These are phyloP conservation scores for Fonsecaea erecta DNA, from an alignment of 2,329 filamentous ascomycete genomes.

Conservation along the genomic window DNA sequence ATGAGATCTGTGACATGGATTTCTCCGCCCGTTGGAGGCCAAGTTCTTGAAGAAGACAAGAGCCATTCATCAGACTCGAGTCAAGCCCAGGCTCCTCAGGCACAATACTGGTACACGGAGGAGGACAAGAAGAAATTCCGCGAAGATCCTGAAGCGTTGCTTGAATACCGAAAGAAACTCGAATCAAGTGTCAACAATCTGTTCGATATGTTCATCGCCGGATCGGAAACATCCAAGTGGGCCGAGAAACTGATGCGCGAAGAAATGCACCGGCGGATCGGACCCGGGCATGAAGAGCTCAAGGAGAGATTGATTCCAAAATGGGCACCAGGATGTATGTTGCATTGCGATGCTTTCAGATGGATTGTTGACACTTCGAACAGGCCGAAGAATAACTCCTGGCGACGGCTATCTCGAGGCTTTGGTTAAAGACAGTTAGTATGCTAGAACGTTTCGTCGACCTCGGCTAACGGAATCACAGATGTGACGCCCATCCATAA, in stretches of 20 bases:
- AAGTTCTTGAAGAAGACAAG: constrained; percentile 20
- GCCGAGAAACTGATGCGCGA: constrained; percentile 49
- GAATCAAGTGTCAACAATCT: constrained; percentile 51
- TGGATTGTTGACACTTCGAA: background rate
- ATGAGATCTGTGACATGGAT: constrained; percentile 42
- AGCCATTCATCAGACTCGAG: constrained; percentile 14
- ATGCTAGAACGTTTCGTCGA: background rate
- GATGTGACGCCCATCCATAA: constrained; percentile 38
- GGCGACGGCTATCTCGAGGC: constrained; percentile 60
- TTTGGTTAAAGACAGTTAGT: constrained; percentile 42
- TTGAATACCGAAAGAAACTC: constrained; percentile 51
- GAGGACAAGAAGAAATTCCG: constrained; percentile 42
- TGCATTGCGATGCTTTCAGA: background rate
- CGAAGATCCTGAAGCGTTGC: constrained; percentile 49
- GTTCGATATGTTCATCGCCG: constrained; percentile 51
- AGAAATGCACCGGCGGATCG: constrained; percentile 52
- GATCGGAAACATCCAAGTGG: constrained; percentile 47
- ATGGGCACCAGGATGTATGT: constrained; percentile 46
- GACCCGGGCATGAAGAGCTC: constrained; percentile 49
- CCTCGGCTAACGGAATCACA: background rate
- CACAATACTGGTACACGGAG: constrained; percentile 27
- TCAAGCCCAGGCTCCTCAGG: constrained; percentile 13
- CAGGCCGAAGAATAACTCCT: constrained; percentile 52
- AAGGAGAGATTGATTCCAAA: constrained; percentile 43
- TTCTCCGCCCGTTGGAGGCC: constrained; percentile 11